Base-by-base conservation (phyloP, 768 basidiomycete species). In the Trametes villosa region DNA sequence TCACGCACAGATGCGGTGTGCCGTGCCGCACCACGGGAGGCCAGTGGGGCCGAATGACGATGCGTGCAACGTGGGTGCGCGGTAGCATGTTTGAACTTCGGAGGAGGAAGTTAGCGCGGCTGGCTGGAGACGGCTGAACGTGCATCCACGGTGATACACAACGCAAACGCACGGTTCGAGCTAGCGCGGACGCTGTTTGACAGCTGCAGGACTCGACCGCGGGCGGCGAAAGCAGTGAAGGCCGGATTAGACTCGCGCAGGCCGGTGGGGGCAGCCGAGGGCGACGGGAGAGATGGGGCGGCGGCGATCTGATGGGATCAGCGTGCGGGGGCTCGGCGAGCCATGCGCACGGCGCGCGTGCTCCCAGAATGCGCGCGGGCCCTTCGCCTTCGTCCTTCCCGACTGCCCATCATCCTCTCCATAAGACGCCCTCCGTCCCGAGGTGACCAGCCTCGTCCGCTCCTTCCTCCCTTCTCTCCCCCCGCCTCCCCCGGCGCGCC, bases 341-440 rank as follows among this genome's bases (percentile, higher is more conserved):
- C 51, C 18, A 24, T 29, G 24, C 20, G 4, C 41, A 20, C 29
- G 29, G 26, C 18, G 26, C 53, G 33, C 47, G 41, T 41, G 56
- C 24, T 50, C 56, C 44, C 20, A 44, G 34, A 38, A 57, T 49
- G 56, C 56, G 29, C 29, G n/a, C n/a, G n/a, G n/a, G n/a, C n/a
- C n/a, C n/a, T n/a, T n/a, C n/a, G 20, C 29, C 41, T 24, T 20
- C 20, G 36, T 15, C 22, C 47, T 49, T 44, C 34, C 40, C 29
- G 27, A 9, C 27, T 36, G 31, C 26, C 38, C 9, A 18, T 31
- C 54, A 20, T 27, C 46, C 33, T 34, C 34, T 12, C n/a, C 53
- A 34, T 55, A 55, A 57, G 47, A 49, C 56, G 30, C 52, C 52
- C n/a, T n/a, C n/a, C n/a, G n/a, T n/a, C n/a, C 30, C 18, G 33